Conservation (phyloP, 2,329 filamentous ascomycete species). For the Diaporthe eres region DNA sequence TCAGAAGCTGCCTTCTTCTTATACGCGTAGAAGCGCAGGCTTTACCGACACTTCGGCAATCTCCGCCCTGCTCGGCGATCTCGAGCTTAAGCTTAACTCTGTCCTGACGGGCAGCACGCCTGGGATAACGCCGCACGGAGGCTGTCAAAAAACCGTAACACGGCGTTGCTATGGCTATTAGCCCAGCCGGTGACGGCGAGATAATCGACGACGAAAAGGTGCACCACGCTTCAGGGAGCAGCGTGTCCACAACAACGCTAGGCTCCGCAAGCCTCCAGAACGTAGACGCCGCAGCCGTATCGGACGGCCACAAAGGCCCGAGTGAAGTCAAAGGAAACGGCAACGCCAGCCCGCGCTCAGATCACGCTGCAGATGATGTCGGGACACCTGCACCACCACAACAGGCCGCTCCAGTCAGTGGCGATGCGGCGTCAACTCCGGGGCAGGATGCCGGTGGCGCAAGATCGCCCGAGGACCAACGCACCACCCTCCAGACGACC, state of each 20-base stretch:
- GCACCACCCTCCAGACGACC: constrained; percentile 50
- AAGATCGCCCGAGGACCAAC: constrained; percentile 47
- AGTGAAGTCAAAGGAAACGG: neutral
- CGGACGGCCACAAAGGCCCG: neutral
- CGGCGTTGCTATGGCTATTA: constrained; percentile 2
- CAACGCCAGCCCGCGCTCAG: neutral
- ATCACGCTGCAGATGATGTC: constrained; percentile 2
- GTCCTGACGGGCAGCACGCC: neutral
- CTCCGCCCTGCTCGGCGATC: neutral
- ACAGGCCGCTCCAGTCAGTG: neutral
- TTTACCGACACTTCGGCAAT: constrained; percentile 31
- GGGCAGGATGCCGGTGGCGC: neutral
- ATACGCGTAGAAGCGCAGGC: neutral
- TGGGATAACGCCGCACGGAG: neutral
- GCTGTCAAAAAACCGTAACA: neutral
- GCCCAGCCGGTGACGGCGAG: constrained; percentile 11
- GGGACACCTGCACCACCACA: constrained; percentile 16
- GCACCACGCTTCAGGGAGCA: neutral
- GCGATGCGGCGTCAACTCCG: neutral
- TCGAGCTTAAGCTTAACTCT: constrained; percentile 25
- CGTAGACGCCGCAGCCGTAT: neutral
- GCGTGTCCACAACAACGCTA: constrained; percentile 20
- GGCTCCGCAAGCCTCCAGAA: neutral
- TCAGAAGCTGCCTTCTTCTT: neutral
- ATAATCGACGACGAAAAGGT: constrained; percentile 15